phyloP scores from a whole-genome alignment of 1,284 basidiomycete species.

The Puccinia brachypodii region DNA sequence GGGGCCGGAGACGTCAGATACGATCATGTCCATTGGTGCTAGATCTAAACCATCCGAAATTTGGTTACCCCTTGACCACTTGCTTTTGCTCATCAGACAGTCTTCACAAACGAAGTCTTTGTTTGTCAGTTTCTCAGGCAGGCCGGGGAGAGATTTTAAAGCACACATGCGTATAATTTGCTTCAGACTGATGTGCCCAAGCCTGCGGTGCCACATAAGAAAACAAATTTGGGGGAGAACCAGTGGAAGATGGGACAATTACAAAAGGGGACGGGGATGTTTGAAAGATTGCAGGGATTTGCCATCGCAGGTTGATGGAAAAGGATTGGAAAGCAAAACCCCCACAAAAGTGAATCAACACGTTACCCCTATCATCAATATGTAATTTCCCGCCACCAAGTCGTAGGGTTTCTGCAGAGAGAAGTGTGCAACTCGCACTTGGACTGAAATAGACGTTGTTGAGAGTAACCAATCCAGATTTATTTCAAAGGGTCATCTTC shows the following conservation, averaged over 20 bases:
- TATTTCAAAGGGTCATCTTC: constrained; percentile 10
- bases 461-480: background rate
- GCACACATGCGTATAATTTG: background rate
- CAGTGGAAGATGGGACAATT: background rate
- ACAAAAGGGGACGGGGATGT: background rate
- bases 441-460: constrained; percentile 27
- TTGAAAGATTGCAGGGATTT: background rate
- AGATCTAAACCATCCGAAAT: background rate
- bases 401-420: background rate
- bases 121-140: background rate
- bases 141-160: background rate
- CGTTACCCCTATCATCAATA: background rate
- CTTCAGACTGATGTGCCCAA: background rate
- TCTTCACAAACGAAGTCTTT: background rate
- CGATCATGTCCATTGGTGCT: background rate
- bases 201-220: background rate
- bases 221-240: background rate
- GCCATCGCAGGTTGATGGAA: background rate
- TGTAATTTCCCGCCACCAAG: background rate
- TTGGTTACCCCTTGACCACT: background rate
- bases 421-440: background rate
- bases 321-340: background rate
- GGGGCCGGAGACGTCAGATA: constrained; percentile 18
- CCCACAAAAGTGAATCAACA: background rate
- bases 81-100: constrained; percentile 31